Percentiles rank a stretch among this genome's conserved stretches.
phyloP scores from a whole-genome alignment of 1,139 yeast genomes.

The Saccharomyces hybrid region DNA sequence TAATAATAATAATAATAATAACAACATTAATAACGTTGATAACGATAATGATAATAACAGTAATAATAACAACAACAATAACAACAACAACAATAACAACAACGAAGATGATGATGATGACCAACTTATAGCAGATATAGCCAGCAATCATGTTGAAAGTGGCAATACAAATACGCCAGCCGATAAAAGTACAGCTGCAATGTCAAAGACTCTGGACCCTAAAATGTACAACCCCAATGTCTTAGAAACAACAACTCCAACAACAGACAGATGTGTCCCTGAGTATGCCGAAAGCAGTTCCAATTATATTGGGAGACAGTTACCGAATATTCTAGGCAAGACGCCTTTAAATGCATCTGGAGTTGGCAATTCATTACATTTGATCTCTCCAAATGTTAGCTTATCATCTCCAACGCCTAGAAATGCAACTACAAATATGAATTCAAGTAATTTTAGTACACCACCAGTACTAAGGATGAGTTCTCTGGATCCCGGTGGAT shows the following conservation, averaged over 20 bases:
- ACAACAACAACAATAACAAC: not conserved
- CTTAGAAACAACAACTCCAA: not conserved
- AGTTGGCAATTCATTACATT: not conserved
- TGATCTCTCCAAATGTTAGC: not conserved
- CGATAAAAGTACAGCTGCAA: not conserved
- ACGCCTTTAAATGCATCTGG: constrained; percentile 12
- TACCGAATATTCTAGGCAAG: constrained; percentile 17
- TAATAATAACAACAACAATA: not conserved
- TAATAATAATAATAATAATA: not conserved
- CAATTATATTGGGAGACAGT: constrained; percentile 5
- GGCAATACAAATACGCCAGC: constrained; percentile 4
- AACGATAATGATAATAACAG: constrained; percentile 4
- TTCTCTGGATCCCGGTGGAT: not conserved
- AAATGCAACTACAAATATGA: not conserved
- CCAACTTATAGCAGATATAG: constrained; percentile 3
- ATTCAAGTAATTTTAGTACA: not conserved
- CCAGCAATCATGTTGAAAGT: not conserved
- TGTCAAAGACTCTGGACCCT: not conserved
- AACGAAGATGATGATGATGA: constrained; percentile 4
- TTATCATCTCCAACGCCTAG: not conserved
- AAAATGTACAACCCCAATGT: not conserved
- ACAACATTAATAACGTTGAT: constrained; percentile 6
- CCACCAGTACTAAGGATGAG: not conserved
- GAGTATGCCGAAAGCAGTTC: constrained; percentile 9
- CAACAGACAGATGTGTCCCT: not conserved